Evolutionary conservation across 306 rosid species (phyloP).

Genomic region (Rosa chinensis): DNA sequence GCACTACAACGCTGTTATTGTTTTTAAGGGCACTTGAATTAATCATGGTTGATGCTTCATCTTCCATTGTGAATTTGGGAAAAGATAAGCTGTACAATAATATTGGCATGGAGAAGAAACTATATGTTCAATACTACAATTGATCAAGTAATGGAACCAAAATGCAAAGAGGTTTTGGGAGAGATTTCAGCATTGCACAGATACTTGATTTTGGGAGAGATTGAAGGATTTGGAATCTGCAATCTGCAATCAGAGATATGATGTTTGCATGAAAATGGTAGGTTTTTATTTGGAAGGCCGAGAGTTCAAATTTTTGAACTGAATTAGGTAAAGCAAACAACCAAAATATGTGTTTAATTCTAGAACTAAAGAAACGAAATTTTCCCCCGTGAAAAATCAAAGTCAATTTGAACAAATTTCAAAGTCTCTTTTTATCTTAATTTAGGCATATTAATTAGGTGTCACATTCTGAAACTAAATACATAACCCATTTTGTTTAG

Average conservation of each 20-base stretch:
- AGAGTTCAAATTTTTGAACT: conserved; percentile 24
- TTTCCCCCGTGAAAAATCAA: neutral
- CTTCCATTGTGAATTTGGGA: conserved; percentile 12
- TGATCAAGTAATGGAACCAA: neutral
- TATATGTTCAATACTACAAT: neutral
- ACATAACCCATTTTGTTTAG: conserved; percentile 23
- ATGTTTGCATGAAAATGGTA: conserved; percentile 41
- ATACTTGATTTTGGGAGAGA: conserved; percentile 21
- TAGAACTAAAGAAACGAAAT: conserved; percentile 7
- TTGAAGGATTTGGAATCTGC: conserved; percentile 25
- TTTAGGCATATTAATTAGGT: conserved; percentile 33
- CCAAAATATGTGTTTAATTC: conserved; percentile 21
- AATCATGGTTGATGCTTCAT: conserved; percentile 27
- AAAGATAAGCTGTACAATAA: conserved; percentile 8
- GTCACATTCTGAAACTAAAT: conserved; percentile 9
- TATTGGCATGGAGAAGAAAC: conserved; percentile 4
- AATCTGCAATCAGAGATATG: conserved; percentile 15
- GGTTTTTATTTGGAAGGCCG: conserved; percentile 34
- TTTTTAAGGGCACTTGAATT: conserved; percentile 16
- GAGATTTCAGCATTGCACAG: neutral
- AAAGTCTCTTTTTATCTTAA: conserved; percentile 33
- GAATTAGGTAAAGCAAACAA: conserved; percentile 32
- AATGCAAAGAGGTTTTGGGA: neutral
- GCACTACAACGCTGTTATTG: neutral
- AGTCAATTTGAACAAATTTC: conserved; percentile 27